Evolutionary conservation across 805 yeast species (phyloP).

Genomic region (Yarrowia deformans): DNA sequence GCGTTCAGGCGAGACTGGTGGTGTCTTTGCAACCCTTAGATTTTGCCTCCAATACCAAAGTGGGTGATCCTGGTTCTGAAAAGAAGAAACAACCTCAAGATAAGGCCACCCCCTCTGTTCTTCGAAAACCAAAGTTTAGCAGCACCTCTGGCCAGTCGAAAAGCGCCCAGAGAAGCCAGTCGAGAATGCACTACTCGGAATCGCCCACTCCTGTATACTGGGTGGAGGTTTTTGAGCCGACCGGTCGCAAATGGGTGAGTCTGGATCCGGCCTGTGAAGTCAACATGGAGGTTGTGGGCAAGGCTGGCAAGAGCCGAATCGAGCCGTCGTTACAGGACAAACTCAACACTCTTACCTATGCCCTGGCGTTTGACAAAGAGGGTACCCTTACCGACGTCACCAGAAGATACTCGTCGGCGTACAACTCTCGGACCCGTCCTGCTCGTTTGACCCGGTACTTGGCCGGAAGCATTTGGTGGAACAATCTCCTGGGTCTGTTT

Average conservation of each 20-base stretch:
- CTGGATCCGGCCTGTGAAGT: conserved; percentile 78
- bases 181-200: conserved; percentile 19
- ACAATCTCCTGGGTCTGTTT: conserved; percentile 53
- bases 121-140: conserved; percentile 19
- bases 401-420: conserved; percentile 74
- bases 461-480: conserved; percentile 68
- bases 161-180: conserved; percentile 22
- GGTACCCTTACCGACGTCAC: conserved; percentile 83
- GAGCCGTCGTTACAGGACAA: conserved; percentile 75
- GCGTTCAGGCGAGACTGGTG: conserved; percentile 74
- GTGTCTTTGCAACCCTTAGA: conserved; percentile 93
- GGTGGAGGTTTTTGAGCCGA: conserved; percentile 92
- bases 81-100: neutral
- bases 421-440: conserved; percentile 76
- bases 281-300: conserved; percentile 64
- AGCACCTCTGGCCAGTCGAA: conserved; percentile 22
- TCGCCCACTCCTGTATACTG: conserved; percentile 76
- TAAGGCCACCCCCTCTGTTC: neutral
- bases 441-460: conserved; percentile 70
- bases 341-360: conserved; percentile 72
- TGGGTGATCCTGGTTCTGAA: neutral
- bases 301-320: conserved; percentile 58
- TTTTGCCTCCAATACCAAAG: conserved; percentile 55
- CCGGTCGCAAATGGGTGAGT: conserved; percentile 77
- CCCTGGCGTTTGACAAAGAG: conserved; percentile 72